phyloP scores from a whole-genome alignment of 2,329 filamentous ascomycete species.

The Pestalotiopsis sp. region DNA sequence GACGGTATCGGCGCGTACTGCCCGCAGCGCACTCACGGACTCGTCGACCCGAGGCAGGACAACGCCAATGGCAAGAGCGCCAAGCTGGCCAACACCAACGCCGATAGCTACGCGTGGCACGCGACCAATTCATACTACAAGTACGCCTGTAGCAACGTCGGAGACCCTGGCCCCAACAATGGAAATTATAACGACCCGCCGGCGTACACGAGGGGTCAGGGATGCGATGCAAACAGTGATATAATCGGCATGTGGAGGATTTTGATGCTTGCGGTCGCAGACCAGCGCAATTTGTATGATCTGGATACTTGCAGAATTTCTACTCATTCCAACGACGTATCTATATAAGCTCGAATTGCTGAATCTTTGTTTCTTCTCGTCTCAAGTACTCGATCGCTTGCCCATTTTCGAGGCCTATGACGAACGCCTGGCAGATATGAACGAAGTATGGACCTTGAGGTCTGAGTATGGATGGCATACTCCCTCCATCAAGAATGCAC shows the following conservation, averaged over 20 bases:
- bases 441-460: not conserved
- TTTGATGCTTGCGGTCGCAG: no score
- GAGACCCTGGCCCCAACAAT: not conserved
- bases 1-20: not conserved
- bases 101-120: not conserved
- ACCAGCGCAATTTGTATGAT: no score
- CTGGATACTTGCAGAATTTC: no score
- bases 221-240: not conserved
- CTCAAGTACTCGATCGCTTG: not conserved
- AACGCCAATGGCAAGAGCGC: not conserved
- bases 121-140: not conserved
- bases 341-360: not conserved
- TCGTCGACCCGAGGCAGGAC: not conserved
- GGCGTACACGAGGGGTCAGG: not conserved
- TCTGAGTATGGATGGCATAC: not conserved
- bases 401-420: not conserved
- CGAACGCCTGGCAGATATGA: not conserved
- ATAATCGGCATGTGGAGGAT: no score
- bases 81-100: not conserved
- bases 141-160: not conserved
- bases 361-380: not conserved
- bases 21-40: not conserved
- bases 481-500: not conserved
- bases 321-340: no score
- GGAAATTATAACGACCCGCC: not conserved